Percentiles rank a stretch among this genome's conserved stretches.
Conservation (phyloP, 2,329 filamentous ascomycete species). For the Colletotrichum lini region DNA sequence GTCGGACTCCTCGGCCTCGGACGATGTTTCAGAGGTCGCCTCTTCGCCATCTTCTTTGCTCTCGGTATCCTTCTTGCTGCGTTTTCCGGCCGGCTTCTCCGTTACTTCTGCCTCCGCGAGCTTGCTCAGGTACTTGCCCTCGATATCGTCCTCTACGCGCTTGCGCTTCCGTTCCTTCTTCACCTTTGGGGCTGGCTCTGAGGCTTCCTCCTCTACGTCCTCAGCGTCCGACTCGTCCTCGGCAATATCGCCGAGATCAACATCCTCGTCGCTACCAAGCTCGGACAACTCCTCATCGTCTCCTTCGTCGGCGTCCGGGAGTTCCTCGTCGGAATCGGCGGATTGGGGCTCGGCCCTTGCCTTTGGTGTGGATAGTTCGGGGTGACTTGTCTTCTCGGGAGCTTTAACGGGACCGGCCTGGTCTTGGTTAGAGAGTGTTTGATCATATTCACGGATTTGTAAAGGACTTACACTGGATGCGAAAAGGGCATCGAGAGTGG, state of each 20-base stretch:
- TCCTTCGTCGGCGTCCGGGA: conserved; percentile 51
- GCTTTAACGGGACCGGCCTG: conserved; percentile 68
- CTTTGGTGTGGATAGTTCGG: conserved; percentile 51
- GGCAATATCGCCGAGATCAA: conserved; percentile 40
- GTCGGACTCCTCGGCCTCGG: conserved; percentile 56
- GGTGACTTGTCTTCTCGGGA: conserved; percentile 62
- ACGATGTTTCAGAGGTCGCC: conserved; percentile 50
- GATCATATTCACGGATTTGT: conserved; percentile 1
- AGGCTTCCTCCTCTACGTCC: conserved; percentile 55
- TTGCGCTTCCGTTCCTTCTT: conserved; percentile 74
- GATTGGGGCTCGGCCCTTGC: conserved; percentile 50
- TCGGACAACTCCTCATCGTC: conserved; percentile 45
- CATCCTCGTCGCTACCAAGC: conserved; percentile 46
- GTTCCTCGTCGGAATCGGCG: conserved; percentile 49
- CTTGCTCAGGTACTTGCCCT: conserved; percentile 78
- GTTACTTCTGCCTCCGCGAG: conserved; percentile 71
- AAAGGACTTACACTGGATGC: conserved; percentile 75
- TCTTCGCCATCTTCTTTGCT: conserved; percentile 66
- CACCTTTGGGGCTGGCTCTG: conserved; percentile 57
- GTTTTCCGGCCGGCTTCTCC: conserved; percentile 69
- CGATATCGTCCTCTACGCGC: conserved; percentile 78
- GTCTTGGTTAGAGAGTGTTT: conserved; percentile 42
- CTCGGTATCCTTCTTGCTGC: conserved; percentile 59
- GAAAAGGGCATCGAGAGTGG: conserved; percentile 79
- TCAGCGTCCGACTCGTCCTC: conserved; percentile 14